A percentile compares a stretch with the other conserved stretches of the same genome.
Conservation (phyloP, 2,329 filamentous ascomycete species). For the Lasiodiplodia theobromae region DNA sequence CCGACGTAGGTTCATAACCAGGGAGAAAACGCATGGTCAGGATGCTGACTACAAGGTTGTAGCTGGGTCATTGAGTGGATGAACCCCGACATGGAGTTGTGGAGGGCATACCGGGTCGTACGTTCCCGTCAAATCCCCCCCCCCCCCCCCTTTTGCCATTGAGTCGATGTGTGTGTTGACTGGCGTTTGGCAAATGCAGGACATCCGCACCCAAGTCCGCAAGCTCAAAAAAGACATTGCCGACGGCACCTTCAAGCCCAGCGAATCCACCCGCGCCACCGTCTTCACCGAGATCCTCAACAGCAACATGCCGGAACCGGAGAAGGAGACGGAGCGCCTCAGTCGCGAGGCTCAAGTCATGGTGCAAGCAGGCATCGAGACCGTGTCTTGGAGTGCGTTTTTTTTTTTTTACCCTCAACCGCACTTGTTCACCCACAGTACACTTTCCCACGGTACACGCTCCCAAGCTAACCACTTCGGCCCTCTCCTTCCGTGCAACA, state of each 20-base stretch:
- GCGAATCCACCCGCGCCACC: background rate
- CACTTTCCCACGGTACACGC: too few relatives aligned
- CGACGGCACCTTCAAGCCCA: background rate
- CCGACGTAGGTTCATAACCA: background rate
- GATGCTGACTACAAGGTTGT: background rate
- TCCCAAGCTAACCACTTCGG: background rate
- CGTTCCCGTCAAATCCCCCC: background rate
- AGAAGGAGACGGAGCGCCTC: constrained; percentile 46
- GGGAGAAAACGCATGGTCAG: too few relatives aligned
- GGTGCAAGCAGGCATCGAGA: constrained; percentile 43
- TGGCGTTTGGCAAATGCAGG: background rate
- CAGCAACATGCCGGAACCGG: constrained; percentile 31
- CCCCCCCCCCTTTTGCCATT: background rate
- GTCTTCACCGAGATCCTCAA: constrained; percentile 22
- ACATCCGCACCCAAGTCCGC: constrained; percentile 6
- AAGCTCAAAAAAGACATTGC: constrained; percentile 7
- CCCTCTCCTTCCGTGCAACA: background rate
- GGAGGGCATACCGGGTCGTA: constrained; percentile 5
- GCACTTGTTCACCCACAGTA: background rate
- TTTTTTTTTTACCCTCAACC: background rate
- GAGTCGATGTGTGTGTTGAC: background rate
- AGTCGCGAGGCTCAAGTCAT: constrained; percentile 42
- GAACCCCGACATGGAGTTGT: constrained; percentile 13
- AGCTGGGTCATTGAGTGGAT: constrained; percentile 18
- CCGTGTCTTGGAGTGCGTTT: constrained; percentile 30